Conservation (phyloP, 257 asterid genomes). For the Anisodus tanguticus region DNA sequence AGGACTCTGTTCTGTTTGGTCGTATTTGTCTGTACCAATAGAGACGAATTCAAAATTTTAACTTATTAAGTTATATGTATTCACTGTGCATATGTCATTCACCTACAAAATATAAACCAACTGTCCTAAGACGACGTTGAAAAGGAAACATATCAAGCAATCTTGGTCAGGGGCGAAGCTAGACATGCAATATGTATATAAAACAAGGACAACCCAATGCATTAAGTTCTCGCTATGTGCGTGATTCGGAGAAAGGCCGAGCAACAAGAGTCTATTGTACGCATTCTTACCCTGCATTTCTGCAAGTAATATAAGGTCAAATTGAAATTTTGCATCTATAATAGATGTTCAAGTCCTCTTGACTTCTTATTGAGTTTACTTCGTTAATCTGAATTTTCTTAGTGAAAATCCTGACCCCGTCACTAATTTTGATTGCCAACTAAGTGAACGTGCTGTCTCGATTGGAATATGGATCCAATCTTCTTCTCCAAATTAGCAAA, state of each 20-base stretch:
- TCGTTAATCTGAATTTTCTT: neutral
- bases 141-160: too few species aligned
- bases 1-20: neutral
- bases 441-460: neutral
- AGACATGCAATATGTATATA: too few species aligned
- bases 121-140: too few species aligned
- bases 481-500: slow-evolving; percentile 30
- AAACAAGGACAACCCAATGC: too few species aligned
- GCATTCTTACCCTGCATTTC: too few species aligned
- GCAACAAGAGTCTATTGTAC: too few species aligned
- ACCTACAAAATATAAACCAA: neutral
- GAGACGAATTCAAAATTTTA: neutral
- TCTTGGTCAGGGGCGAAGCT: too few species aligned
- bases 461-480: neutral
- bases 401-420: too few species aligned
- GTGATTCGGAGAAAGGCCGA: too few species aligned
- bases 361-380: neutral
- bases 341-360: neutral
- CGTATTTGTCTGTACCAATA: neutral
- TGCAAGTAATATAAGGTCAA: too few species aligned
- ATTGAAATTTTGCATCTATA: too few species aligned
- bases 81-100: neutral
- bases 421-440: neutral
- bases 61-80: neutral
- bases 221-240: too few species aligned